A percentile compares a stretch with the other conserved stretches of the same genome.
phyloP scores from a whole-genome alignment of 2,329 filamentous ascomycete genomes.

The Exophiala calicioides region DNA sequence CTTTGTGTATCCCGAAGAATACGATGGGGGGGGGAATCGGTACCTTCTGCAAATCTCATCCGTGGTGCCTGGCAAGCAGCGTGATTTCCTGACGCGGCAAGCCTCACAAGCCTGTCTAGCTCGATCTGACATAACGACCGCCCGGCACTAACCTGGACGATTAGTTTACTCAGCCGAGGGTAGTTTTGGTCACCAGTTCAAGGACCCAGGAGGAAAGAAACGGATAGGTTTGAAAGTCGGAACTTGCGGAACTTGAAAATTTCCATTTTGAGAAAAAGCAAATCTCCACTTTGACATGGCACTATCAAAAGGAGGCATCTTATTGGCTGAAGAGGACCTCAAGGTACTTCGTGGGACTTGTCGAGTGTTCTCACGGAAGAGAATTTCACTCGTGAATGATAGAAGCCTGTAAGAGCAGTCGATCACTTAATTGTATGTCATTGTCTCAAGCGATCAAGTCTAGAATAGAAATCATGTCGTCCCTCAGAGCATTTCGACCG shows the following conservation, averaged over 20 bases:
- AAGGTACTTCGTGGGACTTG: neutral
- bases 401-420: no score
- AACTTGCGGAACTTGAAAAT: slow-evolving; percentile 2
- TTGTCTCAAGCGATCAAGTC: no score
- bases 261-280: neutral
- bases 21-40: neutral
- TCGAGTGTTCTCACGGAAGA: no score
- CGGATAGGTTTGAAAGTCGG: neutral
- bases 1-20: neutral
- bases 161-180: no score
- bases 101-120: slow-evolving; percentile 20
- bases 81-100: slow-evolving; percentile 21
- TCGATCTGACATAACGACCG: slow-evolving; percentile 12
- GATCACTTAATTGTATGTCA: no score
- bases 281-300: no score
- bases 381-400: no score
- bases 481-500: no score
- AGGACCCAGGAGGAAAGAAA: neutral
- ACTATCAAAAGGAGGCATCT: neutral
- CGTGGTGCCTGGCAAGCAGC: slow-evolving; percentile 14
- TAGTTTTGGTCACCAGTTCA: no score
- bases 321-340: slow-evolving; percentile 13
- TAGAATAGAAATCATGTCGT: no score
- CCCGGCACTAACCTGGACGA: no score
- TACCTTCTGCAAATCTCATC: slow-evolving; percentile 18